Evolutionary conservation across 1,284 basidiomycete species (phyloP), one percentile per base, ranked within the genome.

Genomic region (Sanghuangporus baumii): DNA sequence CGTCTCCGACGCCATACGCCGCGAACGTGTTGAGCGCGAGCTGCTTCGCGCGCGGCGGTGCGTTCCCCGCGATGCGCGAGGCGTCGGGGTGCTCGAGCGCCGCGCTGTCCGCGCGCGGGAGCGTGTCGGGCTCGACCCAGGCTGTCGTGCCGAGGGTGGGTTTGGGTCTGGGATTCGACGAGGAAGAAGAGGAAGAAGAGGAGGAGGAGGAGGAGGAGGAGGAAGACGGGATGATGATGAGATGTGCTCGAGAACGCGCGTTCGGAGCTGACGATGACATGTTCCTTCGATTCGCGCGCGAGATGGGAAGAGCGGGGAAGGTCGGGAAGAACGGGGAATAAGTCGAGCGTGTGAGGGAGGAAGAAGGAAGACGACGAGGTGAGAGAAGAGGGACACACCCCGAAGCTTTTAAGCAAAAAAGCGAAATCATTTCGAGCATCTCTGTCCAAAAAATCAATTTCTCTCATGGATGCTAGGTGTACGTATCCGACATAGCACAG

Each of bases 11-110:
- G 20, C 87, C 87, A 64, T 88, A 89, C 20, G 80, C 75, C 63
- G 81, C 81, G 71, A 83, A 85, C 0, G 84, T 85, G 72, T 88
- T 88, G 66, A 81, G 76, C 59, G 79, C 82, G 57, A 89, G 78
- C 65, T 84, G 85, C 68, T 89, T 89, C 57, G 85, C 78, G 65
- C 77, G 78, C 63, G 78, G 72, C 0, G 85, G 79, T 2, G 80
- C 85, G 67, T 86, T 88, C 2, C 87, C 87, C 6, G 74, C 71
- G 67, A 88, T 82, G 31, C 76, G 69, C 8, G 82, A 78, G 34
- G 79, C 75, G 67, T 86, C 81, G 46, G 79, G 79, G 68, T 79
- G 78, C 5, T 43, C 47, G n/a, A 59, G 51, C 18, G 31, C 26
- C 20, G 34, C 20, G 26, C n/a, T 2, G 14, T 43, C 31, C 12